Percentiles rank a stretch among this genome's conserved stretches.
phyloP scores from a whole-genome alignment of 768 basidiomycete genomes.

The Podaxis pistillaris region DNA sequence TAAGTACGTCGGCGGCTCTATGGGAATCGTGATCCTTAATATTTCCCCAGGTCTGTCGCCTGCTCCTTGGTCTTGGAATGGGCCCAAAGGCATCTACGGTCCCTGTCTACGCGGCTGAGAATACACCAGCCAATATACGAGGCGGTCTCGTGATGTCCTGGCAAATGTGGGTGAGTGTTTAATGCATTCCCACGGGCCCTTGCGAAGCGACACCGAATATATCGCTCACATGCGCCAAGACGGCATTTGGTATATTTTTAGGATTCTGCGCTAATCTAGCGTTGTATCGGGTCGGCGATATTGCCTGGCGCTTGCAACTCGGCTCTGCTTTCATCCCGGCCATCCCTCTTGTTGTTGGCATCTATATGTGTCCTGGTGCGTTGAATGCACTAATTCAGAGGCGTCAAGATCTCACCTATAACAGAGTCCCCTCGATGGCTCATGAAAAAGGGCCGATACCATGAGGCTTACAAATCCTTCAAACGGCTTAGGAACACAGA shows the following conservation, averaged over 20 bases:
- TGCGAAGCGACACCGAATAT: neutral
- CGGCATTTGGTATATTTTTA: slow-evolving; percentile 76
- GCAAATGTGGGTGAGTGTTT: slow-evolving; percentile 65
- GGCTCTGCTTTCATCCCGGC: slow-evolving; percentile 66
- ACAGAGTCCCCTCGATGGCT: slow-evolving; percentile 79
- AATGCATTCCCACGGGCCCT: neutral
- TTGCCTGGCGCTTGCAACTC: slow-evolving; percentile 78
- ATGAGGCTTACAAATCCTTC: slow-evolving; percentile 60
- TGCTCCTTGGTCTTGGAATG: slow-evolving; percentile 60
- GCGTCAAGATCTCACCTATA: slow-evolving; percentile 15
- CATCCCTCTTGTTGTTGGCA: slow-evolving; percentile 37
- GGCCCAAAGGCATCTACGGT: slow-evolving; percentile 56
- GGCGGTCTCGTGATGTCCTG: slow-evolving; percentile 89
- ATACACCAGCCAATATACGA: slow-evolving; percentile 72
- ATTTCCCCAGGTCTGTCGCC: slow-evolving; percentile 35
- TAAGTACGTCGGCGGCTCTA: slow-evolving; percentile 19
- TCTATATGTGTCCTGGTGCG: slow-evolving; percentile 51
- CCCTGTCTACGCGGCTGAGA: slow-evolving; percentile 65
- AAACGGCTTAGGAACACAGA: slow-evolving; percentile 60
- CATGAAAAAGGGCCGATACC: slow-evolving; percentile 70
- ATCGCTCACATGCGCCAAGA: slow-evolving; percentile 27
- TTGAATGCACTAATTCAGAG: neutral
- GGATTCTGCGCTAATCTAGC: slow-evolving; percentile 63
- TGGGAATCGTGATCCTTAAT: neutral
- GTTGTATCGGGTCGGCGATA: slow-evolving; percentile 49